Base-by-base conservation (phyloP, 2,329 filamentous ascomycete genomes). In the Sarocladium brachiariae region DNA sequence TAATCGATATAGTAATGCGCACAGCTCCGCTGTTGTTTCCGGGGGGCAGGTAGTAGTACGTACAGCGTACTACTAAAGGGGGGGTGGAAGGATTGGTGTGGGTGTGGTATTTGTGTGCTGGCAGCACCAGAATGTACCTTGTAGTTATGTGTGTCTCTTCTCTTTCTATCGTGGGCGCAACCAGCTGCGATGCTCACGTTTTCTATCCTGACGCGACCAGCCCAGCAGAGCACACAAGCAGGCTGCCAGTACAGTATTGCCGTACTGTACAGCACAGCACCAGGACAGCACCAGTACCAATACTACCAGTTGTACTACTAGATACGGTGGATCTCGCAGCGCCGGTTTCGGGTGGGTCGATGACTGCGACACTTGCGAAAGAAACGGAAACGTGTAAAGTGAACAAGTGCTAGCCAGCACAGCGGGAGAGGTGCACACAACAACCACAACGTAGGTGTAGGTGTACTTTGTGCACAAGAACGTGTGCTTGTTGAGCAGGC, bases 1-100 rank as follows among this genome's bases (percentile, higher is more conserved):
- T 49, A 35, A 49, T 37, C 8, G 46, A 49, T 49, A 21, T 33
- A 27, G 46, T 49, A 49, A 37, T 49, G 33, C 46, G 25, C 25
- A 47, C 43, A 48, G 45, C 25, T 33, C 45, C 25, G 19, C 46
- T 34, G 46, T 49, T 37, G 30, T 35, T 35, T 49, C 46, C 43
- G 43, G 43, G 43, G 43, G 25, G 27, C n/a, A n/a, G 27, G 27
- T 30, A 30, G 27, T 7, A 30, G 27, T 30, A 30, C 27, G 27
- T 30, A 30, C n/a, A 13, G 27, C 13, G 13, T 13, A 30, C 13
- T 7, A 30, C 7, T 30, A 7, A 6, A 31, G 27, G 43, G 43
- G 39, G 21, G 43, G 43, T 31, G 43, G 6, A 23, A 14, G 14
- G n/a, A 19, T 19, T 13, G 43, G 43, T 47, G 43, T 47, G 43